Percentiles rank a stretch among this genome's conserved stretches.
phyloP scores from a whole-genome alignment of 805 yeast species.

The Komagataella ulmi region DNA sequence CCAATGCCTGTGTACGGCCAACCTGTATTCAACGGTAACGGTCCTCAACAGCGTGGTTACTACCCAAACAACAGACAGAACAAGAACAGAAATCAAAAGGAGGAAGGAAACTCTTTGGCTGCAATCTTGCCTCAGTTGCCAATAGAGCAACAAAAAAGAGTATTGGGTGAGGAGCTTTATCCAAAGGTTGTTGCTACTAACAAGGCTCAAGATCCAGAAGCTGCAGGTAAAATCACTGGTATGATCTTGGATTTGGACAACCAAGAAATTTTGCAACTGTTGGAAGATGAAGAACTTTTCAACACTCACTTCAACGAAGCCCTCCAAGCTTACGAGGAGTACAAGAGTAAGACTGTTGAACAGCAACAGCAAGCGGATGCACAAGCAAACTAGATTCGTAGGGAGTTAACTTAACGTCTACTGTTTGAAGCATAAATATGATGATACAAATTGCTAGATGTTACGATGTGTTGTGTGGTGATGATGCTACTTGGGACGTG shows the following conservation, averaged over 20 bases:
- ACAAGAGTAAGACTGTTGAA: conserved; percentile 29
- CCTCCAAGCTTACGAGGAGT: conserved; percentile 83
- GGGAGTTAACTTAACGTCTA: neutral
- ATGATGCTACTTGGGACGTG: neutral
- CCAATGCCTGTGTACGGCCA: conserved; percentile 77
- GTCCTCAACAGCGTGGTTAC: conserved; percentile 8
- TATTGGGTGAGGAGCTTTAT: conserved; percentile 94
- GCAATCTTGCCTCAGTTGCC: conserved; percentile 51
- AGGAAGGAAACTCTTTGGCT: conserved; percentile 30
- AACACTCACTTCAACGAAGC: conserved; percentile 91
- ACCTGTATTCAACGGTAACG: conserved; percentile 47
- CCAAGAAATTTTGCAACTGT: conserved; percentile 75
- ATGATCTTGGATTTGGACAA: conserved; percentile 95
- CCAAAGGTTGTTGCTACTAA: conserved; percentile 81
- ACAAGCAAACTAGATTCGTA: neutral
- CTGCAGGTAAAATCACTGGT: conserved; percentile 98
- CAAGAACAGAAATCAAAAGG: conserved; percentile 3
- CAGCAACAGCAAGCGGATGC: conserved; percentile 4
- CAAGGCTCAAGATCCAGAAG: conserved; percentile 81
- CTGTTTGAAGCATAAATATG: neutral
- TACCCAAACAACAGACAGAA: conserved; percentile 6
- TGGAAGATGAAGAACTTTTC: conserved; percentile 83
- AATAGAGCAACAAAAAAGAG: conserved; percentile 91
- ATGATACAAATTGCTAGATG: neutral
- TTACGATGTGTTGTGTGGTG: neutral